A percentile compares a stretch with the other conserved stretches of the same genome.
These are phyloP conservation scores for Oldenlandia corymbosa DNA, from an alignment of 257 asterid species.

Conservation along the genomic window DNA sequence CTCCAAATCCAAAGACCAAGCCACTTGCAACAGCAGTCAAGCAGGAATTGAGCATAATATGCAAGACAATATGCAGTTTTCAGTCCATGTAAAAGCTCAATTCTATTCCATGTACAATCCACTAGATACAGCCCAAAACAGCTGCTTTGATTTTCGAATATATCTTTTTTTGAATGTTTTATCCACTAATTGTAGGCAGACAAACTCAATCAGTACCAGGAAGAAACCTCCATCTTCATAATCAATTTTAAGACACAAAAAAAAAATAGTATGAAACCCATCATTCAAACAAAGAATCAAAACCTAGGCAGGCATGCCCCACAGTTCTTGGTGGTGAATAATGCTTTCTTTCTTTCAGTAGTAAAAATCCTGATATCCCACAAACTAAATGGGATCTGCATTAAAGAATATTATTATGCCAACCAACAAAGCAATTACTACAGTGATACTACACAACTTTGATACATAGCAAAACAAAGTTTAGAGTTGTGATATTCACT, in stretches of 20 bases:
- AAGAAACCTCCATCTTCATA: slow-evolving; percentile 1
- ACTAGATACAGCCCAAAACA: not conserved
- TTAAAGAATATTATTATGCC: slow-evolving; percentile 9
- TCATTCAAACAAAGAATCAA: slow-evolving; percentile 4
- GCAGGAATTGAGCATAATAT: not conserved
- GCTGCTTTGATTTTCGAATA: not conserved
- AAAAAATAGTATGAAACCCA: not conserved
- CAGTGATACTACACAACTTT: not conserved
- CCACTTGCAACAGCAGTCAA: not conserved
- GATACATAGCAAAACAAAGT: slow-evolving; percentile 3
- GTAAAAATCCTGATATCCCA: slow-evolving; percentile 9
- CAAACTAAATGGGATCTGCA: slow-evolving; percentile 9
- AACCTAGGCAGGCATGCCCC: slow-evolving; percentile 13
- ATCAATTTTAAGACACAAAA: not conserved
- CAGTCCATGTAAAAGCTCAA: not conserved
- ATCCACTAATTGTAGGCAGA: not conserved
- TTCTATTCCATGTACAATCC: not conserved
- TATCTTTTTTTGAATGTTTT: not conserved
- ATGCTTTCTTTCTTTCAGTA: slow-evolving; percentile 8
- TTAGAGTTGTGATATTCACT: not conserved
- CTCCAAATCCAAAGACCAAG: not conserved
- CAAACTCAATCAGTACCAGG: not conserved
- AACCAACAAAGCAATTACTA: slow-evolving; percentile 10
- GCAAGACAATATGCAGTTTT: not conserved
- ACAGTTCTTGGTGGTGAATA: slow-evolving; percentile 13